Percentiles rank a stretch among this genome's conserved stretches.
Conservation (phyloP, 2,329 filamentous ascomycete species). For the Xylaria sp. region DNA sequence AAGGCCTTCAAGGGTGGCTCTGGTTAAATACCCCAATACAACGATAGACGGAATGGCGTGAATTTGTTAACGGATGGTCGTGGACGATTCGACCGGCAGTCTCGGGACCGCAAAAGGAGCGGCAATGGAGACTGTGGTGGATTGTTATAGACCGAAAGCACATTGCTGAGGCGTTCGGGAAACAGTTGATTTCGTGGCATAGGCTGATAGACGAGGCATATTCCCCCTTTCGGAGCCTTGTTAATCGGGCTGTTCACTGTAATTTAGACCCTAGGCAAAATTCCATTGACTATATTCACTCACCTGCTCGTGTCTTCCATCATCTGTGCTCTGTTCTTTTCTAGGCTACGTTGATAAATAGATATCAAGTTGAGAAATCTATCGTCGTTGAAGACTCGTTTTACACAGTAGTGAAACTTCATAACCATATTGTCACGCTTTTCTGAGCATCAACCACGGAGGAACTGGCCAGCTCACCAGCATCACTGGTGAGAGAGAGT, state of each 20-base stretch:
- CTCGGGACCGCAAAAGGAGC: slow-evolving; percentile 37
- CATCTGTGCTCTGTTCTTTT: slow-evolving; percentile 31
- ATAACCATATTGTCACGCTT: no score
- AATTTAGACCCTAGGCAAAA: slow-evolving; percentile 57
- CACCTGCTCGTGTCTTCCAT: slow-evolving; percentile 33
- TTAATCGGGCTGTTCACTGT: slow-evolving; percentile 49
- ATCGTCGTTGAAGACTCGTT: no score
- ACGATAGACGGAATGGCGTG: slow-evolving; percentile 40
- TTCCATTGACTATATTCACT: slow-evolving; percentile 42
- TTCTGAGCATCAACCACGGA: no score
- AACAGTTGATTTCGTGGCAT: slow-evolving; percentile 35
- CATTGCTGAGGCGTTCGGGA: slow-evolving; percentile 36
- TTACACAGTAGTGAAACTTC: no score
- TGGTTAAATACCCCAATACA: slow-evolving; percentile 37
- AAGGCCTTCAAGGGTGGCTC: slow-evolving; percentile 87
- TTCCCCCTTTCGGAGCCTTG: slow-evolving; percentile 41
- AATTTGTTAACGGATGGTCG: slow-evolving; percentile 31
- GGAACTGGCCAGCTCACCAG: no score
- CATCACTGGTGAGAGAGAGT: no score
- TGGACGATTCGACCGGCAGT: slow-evolving; percentile 30
- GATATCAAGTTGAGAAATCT: no score
- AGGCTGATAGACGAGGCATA: slow-evolving; percentile 31
- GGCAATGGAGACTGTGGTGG: slow-evolving; percentile 46
- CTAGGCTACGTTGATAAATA: slow-evolving; percentile 26
- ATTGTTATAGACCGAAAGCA: slow-evolving; percentile 34